Conservation (phyloP, 179 eudicot genomes). For the Actinidia arguta region DNA sequence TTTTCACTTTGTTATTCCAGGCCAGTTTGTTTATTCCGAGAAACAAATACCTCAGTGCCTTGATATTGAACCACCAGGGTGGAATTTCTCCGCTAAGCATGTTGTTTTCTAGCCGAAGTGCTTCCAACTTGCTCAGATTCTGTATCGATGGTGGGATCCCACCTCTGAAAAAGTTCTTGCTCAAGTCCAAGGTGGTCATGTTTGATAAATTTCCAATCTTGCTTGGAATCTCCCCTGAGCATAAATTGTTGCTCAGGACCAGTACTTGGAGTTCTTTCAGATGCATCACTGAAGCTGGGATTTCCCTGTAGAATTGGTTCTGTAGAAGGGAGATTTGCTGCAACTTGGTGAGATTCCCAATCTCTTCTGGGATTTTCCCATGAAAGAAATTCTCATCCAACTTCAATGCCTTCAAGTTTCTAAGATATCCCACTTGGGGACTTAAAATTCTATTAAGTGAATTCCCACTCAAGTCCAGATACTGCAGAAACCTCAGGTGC, state of each 20-base stretch:
- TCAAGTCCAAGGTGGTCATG: slow-evolving; percentile 44
- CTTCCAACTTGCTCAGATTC: slow-evolving; percentile 38
- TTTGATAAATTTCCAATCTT: slow-evolving; percentile 36
- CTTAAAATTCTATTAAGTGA: slow-evolving; percentile 41
- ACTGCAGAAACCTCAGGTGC: slow-evolving; percentile 36
- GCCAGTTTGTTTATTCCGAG: slow-evolving; percentile 48
- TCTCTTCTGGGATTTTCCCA: slow-evolving; percentile 48
- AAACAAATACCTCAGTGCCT: slow-evolving; percentile 31
- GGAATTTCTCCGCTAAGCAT: slow-evolving; percentile 53
- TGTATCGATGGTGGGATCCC: slow-evolving; percentile 45
- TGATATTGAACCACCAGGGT: slow-evolving; percentile 46
- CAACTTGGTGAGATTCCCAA: slow-evolving; percentile 48
- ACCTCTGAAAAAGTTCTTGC: slow-evolving; percentile 53
- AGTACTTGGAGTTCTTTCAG: slow-evolving; percentile 28
- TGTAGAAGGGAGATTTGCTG: slow-evolving; percentile 37
- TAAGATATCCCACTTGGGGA: slow-evolving; percentile 38
- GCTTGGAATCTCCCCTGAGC: slow-evolving; percentile 34
- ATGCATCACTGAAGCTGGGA: slow-evolving; percentile 33
- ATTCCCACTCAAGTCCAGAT: slow-evolving; percentile 58
- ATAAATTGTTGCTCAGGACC: slow-evolving; percentile 31
- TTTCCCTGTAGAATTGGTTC: slow-evolving; percentile 45
- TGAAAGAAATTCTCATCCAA: slow-evolving; percentile 46
- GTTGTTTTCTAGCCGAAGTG: slow-evolving; percentile 45
- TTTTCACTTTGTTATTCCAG: slow-evolving; percentile 36
- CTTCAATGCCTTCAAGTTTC: slow-evolving; percentile 38